These are phyloP conservation scores for Pseudopyricularia cyperi DNA, from an alignment of 2,329 filamentous ascomycete species.

Conservation along the genomic window DNA sequence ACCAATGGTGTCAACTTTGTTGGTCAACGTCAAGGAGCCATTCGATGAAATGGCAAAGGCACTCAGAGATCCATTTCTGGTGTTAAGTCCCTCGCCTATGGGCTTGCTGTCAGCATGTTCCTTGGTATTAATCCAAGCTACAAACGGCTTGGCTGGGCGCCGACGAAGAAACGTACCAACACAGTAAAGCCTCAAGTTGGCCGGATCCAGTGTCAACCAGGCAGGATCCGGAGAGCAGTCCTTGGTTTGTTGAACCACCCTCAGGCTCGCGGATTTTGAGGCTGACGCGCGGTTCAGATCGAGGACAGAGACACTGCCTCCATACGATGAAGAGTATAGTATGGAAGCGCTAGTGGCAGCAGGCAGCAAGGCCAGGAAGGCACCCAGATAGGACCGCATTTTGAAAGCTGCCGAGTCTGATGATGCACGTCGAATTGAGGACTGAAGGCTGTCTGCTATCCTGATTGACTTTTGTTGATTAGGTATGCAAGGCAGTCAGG, in stretches of 20 bases:
- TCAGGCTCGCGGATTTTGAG: slow-evolving; percentile 17
- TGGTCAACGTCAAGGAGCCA: slow-evolving; percentile 24
- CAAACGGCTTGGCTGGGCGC: not conserved
- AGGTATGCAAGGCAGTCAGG: too few relatives aligned
- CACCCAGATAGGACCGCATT: slow-evolving; percentile 1
- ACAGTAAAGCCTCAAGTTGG: slow-evolving; percentile 41
- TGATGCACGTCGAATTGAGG: too few relatives aligned
- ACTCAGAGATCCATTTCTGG: slow-evolving; percentile 33
- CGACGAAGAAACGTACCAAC: slow-evolving; percentile 11
- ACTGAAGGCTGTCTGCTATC: too few relatives aligned
- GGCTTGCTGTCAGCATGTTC: not conserved
- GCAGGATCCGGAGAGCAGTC: slow-evolving; percentile 41
- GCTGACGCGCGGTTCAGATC: slow-evolving; percentile 19
- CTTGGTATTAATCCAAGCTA: not conserved
- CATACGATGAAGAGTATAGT: slow-evolving; percentile 36
- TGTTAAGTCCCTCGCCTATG: slow-evolving; percentile 37
- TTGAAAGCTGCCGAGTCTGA: not conserved
- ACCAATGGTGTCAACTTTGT: slow-evolving; percentile 18
- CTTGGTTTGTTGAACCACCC: slow-evolving; percentile 25
- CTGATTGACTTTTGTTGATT: too few relatives aligned
- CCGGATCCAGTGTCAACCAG: slow-evolving; percentile 45
- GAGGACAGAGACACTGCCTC: slow-evolving; percentile 33
- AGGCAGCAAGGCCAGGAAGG: slow-evolving; percentile 7
- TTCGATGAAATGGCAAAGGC: slow-evolving; percentile 22
- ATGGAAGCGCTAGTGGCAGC: slow-evolving; percentile 16